Base-by-base conservation (phyloP, 1,284 basidiomycete genomes). In the Moesziomyces globuligerus region DNA sequence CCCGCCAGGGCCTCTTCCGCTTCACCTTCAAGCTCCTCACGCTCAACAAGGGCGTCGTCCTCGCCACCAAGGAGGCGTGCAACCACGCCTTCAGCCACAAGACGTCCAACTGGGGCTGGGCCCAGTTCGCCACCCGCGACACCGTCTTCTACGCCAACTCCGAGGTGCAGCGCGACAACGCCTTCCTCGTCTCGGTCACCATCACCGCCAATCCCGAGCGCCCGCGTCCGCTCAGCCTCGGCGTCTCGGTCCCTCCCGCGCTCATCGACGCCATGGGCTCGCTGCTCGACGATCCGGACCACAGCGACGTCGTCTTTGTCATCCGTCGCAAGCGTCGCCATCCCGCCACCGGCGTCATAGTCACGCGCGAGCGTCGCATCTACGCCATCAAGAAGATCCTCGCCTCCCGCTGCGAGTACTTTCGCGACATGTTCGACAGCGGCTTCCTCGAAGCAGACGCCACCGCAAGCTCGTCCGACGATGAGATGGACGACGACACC, bases 1-100 rank as follows among this genome's bases (percentile, higher is more conserved):
- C 87, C 15, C 87, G 92, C n/a, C 89, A 91, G 61, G 92, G 92
- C 2, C 83, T 89, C 20, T 93, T 88, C 84, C 90, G 89, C 77
- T 94, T 94, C 81, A 89, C 87, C 61, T 93, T 94, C 78, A 91
- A 92, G 79, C 85, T 94, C 46, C 57, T 74, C 34, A 59, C 69
- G 1, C 49, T 75, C 36, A 72, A 87, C 87, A 79, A 89, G 87
- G 89, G 89, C 68, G 57, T 84, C 49, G 48, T 55, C 3, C 52
- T 72, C 17, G 68, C 54, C n/a, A 69, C 56, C 39, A 53, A 66
- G 38, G 92, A 93, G 78, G 92, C 92, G 0, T 86, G 88, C 48
- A 90, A 93, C 69, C 92, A 93, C 79, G 88, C 89, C 1, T 93
- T 92, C 71, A 91, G 90, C 11, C 88, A 88, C 81, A 90, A 90